phyloP scores from a whole-genome alignment of 2,329 filamentous ascomycete species.

The Sphaerulina musiva region DNA sequence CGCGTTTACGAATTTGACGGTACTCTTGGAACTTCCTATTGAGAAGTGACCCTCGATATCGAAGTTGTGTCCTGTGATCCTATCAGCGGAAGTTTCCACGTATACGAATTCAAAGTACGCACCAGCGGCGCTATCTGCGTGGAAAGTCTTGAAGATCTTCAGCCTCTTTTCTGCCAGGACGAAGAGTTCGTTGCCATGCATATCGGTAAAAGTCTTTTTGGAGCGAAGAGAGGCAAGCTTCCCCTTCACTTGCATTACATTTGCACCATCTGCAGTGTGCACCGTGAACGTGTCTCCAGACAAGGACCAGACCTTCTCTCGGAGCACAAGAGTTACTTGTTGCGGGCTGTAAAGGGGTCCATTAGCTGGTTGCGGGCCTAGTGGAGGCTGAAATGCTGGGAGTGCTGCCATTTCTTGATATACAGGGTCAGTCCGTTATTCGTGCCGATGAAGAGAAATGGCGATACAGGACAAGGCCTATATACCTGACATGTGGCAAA shows the following conservation, averaged over 20 bases:
- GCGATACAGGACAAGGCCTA: neutral
- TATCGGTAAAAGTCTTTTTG: constrained; percentile 49
- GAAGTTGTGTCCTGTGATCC: constrained; percentile 12
- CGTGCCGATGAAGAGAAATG: neutral
- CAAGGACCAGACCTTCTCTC: constrained; percentile 52
- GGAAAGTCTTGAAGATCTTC: constrained; percentile 49
- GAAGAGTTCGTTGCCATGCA: constrained; percentile 44
- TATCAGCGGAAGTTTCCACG: neutral
- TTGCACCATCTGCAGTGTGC: constrained; percentile 48
- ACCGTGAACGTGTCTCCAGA: constrained; percentile 61
- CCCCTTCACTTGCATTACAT: constrained; percentile 53
- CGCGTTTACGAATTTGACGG: constrained; percentile 51
- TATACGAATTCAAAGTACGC: neutral
- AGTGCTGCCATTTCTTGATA: constrained; percentile 6
- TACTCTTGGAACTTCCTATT: constrained; percentile 48
- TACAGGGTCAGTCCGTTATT: neutral
- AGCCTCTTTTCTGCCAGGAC: constrained; percentile 50
- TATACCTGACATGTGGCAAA: neutral
- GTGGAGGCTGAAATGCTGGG: constrained; percentile 25
- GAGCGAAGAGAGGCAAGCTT: constrained; percentile 48
- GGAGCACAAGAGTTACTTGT: constrained; percentile 46
- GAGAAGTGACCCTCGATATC: constrained; percentile 48
- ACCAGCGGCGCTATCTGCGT: constrained; percentile 35
- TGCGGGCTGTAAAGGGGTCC: constrained; percentile 25
- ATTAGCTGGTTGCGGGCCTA: constrained; percentile 28